These are phyloP conservation scores for Erigeron canadensis DNA, from an alignment of 129 eudicot species.

Conservation along the genomic window DNA sequence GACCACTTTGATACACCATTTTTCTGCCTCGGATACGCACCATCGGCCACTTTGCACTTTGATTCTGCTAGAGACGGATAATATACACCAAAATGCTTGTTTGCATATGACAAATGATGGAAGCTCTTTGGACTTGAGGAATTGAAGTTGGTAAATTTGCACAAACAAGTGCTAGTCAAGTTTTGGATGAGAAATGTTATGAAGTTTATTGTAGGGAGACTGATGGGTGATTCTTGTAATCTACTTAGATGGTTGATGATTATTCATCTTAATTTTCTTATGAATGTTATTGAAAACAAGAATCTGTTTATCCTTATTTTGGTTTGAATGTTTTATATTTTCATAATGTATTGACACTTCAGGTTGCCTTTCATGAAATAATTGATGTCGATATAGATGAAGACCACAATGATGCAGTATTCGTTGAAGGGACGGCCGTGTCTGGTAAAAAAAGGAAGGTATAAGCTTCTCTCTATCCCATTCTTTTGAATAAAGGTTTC, in stretches of 20 bases:
- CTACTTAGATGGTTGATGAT: background rate
- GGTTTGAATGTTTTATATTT: background rate
- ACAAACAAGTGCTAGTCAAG: too few species aligned
- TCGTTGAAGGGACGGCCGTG: too few species aligned
- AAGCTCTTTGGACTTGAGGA: background rate
- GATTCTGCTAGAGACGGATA: background rate
- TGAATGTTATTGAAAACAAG: background rate
- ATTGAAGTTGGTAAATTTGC: too few species aligned
- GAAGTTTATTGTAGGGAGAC: background rate
- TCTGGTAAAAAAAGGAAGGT: constrained; percentile 44
- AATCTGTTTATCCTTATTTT: background rate
- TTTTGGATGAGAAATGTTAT: too few species aligned
- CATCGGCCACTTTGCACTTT: background rate
- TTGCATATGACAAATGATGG: background rate
- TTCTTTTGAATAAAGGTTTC: background rate
- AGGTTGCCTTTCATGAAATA: constrained; percentile 53
- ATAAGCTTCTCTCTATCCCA: background rate
- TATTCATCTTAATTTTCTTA: too few species aligned
- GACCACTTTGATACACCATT: too few species aligned
- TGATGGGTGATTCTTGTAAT: background rate
- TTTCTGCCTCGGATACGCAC: background rate
- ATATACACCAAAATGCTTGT: background rate
- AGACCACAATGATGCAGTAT: constrained; percentile 38
- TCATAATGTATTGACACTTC: background rate
- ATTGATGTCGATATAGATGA: constrained; percentile 73